phyloP scores from a whole-genome alignment of 2,329 filamentous ascomycete genomes.

The Trichoderma sp. region DNA sequence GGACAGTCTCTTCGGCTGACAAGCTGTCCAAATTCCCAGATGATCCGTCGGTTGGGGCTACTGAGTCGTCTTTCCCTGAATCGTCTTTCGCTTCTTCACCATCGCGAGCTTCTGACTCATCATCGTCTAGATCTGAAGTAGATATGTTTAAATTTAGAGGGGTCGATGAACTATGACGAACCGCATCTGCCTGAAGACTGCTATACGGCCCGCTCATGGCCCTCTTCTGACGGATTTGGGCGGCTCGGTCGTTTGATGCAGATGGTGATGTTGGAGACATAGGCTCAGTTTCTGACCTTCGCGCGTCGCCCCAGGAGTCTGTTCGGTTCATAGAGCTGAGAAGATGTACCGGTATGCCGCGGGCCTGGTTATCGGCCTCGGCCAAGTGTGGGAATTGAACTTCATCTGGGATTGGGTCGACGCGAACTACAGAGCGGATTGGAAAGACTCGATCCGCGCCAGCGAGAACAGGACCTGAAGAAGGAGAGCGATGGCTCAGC shows the following conservation, averaged over 20 bases:
- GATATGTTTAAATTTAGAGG: constrained; percentile 37
- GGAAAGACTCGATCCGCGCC: constrained; percentile 67
- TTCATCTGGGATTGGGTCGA: constrained; percentile 54
- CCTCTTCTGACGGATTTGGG: constrained; percentile 34
- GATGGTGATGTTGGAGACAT: constrained; percentile 25
- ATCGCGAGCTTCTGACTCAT: constrained; percentile 27
- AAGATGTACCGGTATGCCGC: constrained; percentile 32
- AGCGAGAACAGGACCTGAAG: constrained; percentile 37
- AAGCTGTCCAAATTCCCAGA: background rate
- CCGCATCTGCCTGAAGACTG: constrained; percentile 46
- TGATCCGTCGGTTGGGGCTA: background rate
- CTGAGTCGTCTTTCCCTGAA: background rate
- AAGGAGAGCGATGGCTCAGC: constrained; percentile 24
- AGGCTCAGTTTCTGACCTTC: constrained; percentile 29
- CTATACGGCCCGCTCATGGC: constrained; percentile 41
- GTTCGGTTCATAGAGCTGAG: constrained; percentile 30
- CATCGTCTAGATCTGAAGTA: constrained; percentile 34
- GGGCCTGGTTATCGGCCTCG: constrained; percentile 32
- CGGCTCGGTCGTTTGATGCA: constrained; percentile 25
- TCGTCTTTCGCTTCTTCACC: background rate
- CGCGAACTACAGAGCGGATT: constrained; percentile 75
- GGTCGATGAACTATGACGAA: constrained; percentile 36
- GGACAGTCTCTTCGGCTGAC: constrained; percentile 35
- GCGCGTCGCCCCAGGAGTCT: constrained; percentile 31
- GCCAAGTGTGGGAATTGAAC: constrained; percentile 39